A percentile compares a stretch with the other conserved stretches of the same genome.
Evolutionary conservation across 2,329 filamentous ascomycete species (phyloP).

Genomic region (Paecilomyces sp.): DNA sequence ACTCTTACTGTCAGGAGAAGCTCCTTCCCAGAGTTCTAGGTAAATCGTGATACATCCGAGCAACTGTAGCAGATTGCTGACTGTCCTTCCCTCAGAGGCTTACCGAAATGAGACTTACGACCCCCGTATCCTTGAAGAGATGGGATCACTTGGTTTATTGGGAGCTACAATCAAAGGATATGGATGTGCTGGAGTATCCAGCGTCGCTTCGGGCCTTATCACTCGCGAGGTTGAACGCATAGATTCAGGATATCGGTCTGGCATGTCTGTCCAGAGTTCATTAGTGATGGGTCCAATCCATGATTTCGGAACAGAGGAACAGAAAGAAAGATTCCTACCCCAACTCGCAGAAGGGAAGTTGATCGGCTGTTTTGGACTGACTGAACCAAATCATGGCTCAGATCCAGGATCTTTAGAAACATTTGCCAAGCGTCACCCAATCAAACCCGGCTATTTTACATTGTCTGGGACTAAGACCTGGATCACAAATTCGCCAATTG

Average conservation of each 20-base stretch:
- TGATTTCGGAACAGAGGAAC: slow-evolving; percentile 78
- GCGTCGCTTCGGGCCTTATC: slow-evolving; percentile 81
- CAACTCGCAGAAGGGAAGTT: slow-evolving; percentile 75
- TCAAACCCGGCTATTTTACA: slow-evolving; percentile 72
- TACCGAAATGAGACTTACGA: slow-evolving; percentile 86
- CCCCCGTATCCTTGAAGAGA: slow-evolving; percentile 75
- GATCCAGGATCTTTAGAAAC: slow-evolving; percentile 91
- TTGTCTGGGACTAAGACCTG: slow-evolving; percentile 83
- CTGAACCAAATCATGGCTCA: slow-evolving; percentile 87
- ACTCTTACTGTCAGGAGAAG: slow-evolving; percentile 87
- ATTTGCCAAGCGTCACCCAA: slow-evolving; percentile 72
- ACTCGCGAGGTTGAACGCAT: slow-evolving; percentile 85
- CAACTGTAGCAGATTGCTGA: no score
- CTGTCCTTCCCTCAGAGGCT: slow-evolving; percentile 52
- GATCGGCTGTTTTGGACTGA: slow-evolving; percentile 80
- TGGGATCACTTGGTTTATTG: slow-evolving; percentile 85
- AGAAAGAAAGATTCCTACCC: slow-evolving; percentile 77
- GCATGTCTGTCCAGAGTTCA: slow-evolving; percentile 89
- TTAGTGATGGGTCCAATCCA: slow-evolving; percentile 91
- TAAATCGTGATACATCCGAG: slow-evolving; percentile 50
- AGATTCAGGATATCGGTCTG: slow-evolving; percentile 84
- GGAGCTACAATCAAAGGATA: slow-evolving; percentile 83
- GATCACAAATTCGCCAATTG: slow-evolving; percentile 92
- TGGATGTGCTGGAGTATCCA: slow-evolving; percentile 79
- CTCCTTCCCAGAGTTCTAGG: slow-evolving; percentile 79